Evolutionary conservation across 2,329 filamentous ascomycete genomes (phyloP).

Genomic region (Hypomyces rosellus): DNA sequence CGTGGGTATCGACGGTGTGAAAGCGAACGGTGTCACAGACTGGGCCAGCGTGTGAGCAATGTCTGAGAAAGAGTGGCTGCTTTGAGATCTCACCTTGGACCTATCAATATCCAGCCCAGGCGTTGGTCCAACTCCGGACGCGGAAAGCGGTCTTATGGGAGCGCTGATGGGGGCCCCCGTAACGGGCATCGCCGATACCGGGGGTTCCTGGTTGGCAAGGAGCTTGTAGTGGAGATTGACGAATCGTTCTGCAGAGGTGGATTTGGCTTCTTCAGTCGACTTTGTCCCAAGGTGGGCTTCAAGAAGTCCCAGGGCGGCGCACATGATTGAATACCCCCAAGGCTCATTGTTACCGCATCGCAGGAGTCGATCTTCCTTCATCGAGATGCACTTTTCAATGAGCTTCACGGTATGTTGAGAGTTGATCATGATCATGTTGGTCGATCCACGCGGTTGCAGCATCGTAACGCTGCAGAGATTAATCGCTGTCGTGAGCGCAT

Average conservation of each 20-base stretch:
- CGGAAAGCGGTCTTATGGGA: constrained; percentile 13
- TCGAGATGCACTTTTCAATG: constrained; percentile 53
- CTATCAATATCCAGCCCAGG: constrained; percentile 31
- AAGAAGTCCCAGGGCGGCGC: constrained; percentile 51
- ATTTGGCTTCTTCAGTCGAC: constrained; percentile 51
- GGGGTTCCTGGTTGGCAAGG: constrained; percentile 46
- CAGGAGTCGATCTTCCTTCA: constrained; percentile 56
- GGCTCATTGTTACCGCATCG: constrained; percentile 59
- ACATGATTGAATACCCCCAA: constrained; percentile 60
- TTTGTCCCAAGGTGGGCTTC: constrained; percentile 55
- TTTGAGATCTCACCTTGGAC: constrained; percentile 30
- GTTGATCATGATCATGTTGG: constrained; percentile 58
- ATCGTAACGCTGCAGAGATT: constrained; percentile 56
- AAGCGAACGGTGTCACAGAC: constrained; percentile 37
- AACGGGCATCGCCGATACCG: constrained; percentile 27
- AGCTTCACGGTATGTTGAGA: constrained; percentile 53
- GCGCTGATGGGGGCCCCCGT: constrained; percentile 19
- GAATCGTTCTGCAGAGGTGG: constrained; percentile 52
- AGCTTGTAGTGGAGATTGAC: constrained; percentile 53
- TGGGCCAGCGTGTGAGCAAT: constrained; percentile 26
- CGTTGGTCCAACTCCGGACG: constrained; percentile 20
- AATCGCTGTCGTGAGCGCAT: constrained; percentile 53
- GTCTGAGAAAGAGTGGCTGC: background rate
- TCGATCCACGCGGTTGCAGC: constrained; percentile 52
- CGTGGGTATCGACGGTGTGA: constrained; percentile 29